Conservation (phyloP, 345 rosid species). For the Adansonia digitata region DNA sequence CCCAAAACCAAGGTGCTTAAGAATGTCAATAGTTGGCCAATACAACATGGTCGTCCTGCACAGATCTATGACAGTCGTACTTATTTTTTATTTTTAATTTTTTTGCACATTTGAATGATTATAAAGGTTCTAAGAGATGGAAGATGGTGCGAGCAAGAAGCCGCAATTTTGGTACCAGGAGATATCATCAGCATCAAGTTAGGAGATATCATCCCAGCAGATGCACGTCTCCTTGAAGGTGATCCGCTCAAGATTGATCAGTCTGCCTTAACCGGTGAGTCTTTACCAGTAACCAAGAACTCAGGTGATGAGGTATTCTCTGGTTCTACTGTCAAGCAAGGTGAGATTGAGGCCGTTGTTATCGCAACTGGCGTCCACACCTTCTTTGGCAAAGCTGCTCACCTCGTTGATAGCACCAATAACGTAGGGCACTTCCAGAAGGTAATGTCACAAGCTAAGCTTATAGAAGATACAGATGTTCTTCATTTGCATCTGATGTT, state of each 20-base stretch:
- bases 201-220: conserved; percentile 71
- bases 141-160: conserved; percentile 62
- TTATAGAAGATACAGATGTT: too few species aligned
- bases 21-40: too few species aligned
- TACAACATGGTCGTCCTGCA: too few species aligned
- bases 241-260: conserved; percentile 67
- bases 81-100: too few species aligned
- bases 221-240: conserved; percentile 67
- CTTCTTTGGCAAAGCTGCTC: conserved; percentile 75
- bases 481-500: too few species aligned
- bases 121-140: conserved; percentile 68
- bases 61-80: too few species aligned
- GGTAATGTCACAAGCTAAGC: too few species aligned
- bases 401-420: conserved; percentile 64
- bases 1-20: conserved; percentile 60
- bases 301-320: conserved; percentile 64
- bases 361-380: conserved; percentile 73
- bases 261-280: conserved; percentile 67
- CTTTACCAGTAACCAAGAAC: conserved; percentile 50
- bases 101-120: neutral
- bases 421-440: conserved; percentile 63
- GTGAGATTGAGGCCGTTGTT: conserved; percentile 68
- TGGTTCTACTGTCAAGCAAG: conserved; percentile 79
- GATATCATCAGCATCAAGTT: conserved; percentile 60
- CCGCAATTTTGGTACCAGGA: conserved; percentile 59